Conservation (phyloP, 805 yeast species). For the Jamesozyma jinghongensis region DNA sequence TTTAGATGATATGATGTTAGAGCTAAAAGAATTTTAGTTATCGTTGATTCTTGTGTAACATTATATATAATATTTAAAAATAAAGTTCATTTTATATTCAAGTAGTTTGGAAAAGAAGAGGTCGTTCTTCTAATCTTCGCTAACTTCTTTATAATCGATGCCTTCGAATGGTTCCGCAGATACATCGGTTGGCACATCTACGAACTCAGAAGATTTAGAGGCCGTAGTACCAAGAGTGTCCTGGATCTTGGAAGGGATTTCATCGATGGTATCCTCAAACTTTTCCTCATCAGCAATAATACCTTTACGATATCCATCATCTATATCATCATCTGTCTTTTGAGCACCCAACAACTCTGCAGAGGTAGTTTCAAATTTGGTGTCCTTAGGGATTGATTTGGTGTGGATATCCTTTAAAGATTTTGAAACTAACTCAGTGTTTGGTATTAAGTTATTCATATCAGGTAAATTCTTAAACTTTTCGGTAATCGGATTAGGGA, state of each 20-base stretch:
- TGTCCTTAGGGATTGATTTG: too few species aligned
- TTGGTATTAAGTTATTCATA: too few species aligned
- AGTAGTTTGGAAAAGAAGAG: not conserved
- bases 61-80: too few species aligned
- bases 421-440: too few species aligned
- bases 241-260: not conserved
- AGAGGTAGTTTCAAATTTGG: too few species aligned
- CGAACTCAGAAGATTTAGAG: constrained; percentile 1
- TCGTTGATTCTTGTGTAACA: not conserved
- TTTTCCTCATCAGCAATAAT: too few species aligned
- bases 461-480: too few species aligned
- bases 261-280: constrained; percentile 27
- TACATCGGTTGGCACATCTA: constrained; percentile 1
- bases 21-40: constrained; percentile 10
- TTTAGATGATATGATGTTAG: constrained; percentile 22
- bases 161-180: constrained; percentile 4
- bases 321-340: constrained; percentile 9
- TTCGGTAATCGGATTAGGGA: too few species aligned
- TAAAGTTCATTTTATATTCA: not conserved
- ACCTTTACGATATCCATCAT: too few species aligned
- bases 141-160: not conserved
- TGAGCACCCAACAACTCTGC: too few species aligned
- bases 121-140: not conserved
- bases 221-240: not conserved
- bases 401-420: too few species aligned